These are phyloP conservation scores for Coemansia sp. DNA, from an alignment of 192 early-diverging fungal genomes.

Conservation along the genomic window DNA sequence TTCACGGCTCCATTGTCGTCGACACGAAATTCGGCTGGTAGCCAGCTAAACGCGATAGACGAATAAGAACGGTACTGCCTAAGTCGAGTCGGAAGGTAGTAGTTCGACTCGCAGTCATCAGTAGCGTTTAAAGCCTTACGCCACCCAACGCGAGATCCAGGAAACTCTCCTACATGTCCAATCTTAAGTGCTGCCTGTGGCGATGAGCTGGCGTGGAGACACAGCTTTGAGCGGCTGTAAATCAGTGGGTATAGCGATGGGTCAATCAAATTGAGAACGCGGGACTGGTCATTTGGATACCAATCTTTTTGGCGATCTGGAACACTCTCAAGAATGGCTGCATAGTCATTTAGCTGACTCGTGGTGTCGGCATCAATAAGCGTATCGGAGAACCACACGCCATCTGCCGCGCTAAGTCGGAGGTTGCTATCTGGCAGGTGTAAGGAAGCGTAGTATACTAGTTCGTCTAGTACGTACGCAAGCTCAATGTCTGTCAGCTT, in stretches of 20 bases:
- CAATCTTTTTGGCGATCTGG: conserved; percentile 8
- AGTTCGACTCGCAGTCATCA: neutral
- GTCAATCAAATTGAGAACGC: conserved; percentile 55
- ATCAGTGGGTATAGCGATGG: conserved; percentile 55
- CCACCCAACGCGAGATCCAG: conserved; percentile 15
- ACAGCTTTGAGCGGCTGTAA: conserved; percentile 18
- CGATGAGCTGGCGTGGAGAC: conserved; percentile 11
- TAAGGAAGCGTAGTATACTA: conserved; percentile 31
- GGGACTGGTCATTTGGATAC: conserved; percentile 51
- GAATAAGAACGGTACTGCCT: neutral
- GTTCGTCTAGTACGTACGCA: conserved; percentile 46
- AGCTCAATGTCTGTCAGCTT: conserved; percentile 40
- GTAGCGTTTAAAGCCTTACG: neutral
- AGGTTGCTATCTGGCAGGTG: conserved; percentile 18
- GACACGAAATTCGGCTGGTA: conserved; percentile 65
- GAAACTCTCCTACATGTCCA: conserved; percentile 17
- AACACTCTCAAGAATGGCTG: neutral
- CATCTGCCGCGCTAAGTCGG: conserved; percentile 24
- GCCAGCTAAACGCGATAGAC: conserved; percentile 51
- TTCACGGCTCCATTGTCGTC: conserved; percentile 39
- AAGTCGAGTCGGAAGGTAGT: neutral
- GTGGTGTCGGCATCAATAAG: conserved; percentile 19
- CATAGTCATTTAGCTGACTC: neutral
- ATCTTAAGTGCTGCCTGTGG: conserved; percentile 21
- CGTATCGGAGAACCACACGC: conserved; percentile 39